A percentile compares a stretch with the other conserved stretches of the same genome.
Evolutionary conservation across 169 alveolate species (phyloP).

Genomic region (Cryptosporidium andersoni): DNA sequence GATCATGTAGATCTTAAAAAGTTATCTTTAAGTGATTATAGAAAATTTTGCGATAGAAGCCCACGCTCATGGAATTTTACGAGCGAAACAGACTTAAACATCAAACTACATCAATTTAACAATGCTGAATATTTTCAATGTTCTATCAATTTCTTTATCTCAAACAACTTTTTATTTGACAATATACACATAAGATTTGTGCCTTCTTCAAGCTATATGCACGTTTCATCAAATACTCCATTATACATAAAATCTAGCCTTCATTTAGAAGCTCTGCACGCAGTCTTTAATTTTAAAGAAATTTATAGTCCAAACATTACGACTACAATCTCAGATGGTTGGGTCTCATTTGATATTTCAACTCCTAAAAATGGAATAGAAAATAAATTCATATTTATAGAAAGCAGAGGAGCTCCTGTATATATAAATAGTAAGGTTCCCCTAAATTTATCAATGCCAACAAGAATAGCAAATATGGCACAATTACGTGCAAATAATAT

Average conservation of each 20-base stretch:
- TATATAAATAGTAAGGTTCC: constrained; percentile 47
- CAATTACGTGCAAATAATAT: constrained; percentile 9
- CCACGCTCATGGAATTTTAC: constrained; percentile 33
- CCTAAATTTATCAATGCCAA: constrained; percentile 11
- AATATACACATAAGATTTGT: constrained; percentile 9
- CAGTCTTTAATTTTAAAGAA: constrained; percentile 26
- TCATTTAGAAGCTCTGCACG: constrained; percentile 49
- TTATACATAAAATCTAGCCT: background rate
- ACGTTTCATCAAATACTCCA: constrained; percentile 20
- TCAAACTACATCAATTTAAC: constrained; percentile 36
- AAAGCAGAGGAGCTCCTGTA: constrained; percentile 61
- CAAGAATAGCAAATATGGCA: constrained; percentile 36
- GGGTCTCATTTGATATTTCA: constrained; percentile 29
- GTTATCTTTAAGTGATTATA: constrained; percentile 22
- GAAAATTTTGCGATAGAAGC: constrained; percentile 32
- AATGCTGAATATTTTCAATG: constrained; percentile 49
- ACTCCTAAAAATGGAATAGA: background rate
- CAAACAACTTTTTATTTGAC: constrained; percentile 19
- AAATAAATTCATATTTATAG: constrained; percentile 11
- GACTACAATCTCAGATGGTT: constrained; percentile 45
- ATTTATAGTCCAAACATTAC: constrained; percentile 23
- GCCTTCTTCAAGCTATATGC: constrained; percentile 43
- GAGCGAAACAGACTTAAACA: constrained; percentile 14
- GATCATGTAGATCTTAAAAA: background rate
- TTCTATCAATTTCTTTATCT: constrained; percentile 27